Evolutionary conservation across 768 basidiomycete genomes (phyloP).

Genomic region (Ramaria rubella): DNA sequence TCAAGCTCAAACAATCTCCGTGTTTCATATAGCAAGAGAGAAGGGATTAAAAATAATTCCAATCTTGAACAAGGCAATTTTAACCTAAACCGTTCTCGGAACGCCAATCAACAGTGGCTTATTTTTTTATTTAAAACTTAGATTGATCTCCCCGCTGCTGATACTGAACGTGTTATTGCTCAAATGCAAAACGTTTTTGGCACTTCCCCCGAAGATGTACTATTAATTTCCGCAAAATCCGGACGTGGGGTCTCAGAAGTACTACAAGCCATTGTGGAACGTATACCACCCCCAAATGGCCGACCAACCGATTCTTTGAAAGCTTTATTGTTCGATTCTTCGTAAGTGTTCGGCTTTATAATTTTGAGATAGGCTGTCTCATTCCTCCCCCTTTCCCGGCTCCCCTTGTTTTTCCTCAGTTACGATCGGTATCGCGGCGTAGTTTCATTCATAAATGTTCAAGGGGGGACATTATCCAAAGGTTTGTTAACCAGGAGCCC

Average conservation of each 20-base stretch:
- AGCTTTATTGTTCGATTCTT: conserved; percentile 89
- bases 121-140: conserved; percentile 31
- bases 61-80: conserved; percentile 79
- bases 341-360: conserved; percentile 41
- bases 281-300: conserved; percentile 76
- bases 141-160: conserved; percentile 91
- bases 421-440: conserved; percentile 96
- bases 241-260: conserved; percentile 77
- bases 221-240: conserved; percentile 89
- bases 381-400: too few relatives aligned
- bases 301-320: conserved; percentile 50
- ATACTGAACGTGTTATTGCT: conserved; percentile 69
- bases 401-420: too few relatives aligned
- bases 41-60: conserved; percentile 79
- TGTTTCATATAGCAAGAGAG: conserved; percentile 84
- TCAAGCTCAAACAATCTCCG: conserved; percentile 95
- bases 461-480: conserved; percentile 74
- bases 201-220: conserved; percentile 62
- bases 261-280: conserved; percentile 71
- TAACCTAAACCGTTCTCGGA: conserved; percentile 6
- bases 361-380: too few relatives aligned
- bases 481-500: conserved; percentile 35
- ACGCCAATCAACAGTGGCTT: conserved; percentile 9
- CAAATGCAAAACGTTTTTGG: conserved; percentile 84
- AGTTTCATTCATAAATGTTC: conserved; percentile 81